phyloP scores from a whole-genome alignment of 2,329 filamentous ascomycete species.

The Clonostachys chloroleuca region DNA sequence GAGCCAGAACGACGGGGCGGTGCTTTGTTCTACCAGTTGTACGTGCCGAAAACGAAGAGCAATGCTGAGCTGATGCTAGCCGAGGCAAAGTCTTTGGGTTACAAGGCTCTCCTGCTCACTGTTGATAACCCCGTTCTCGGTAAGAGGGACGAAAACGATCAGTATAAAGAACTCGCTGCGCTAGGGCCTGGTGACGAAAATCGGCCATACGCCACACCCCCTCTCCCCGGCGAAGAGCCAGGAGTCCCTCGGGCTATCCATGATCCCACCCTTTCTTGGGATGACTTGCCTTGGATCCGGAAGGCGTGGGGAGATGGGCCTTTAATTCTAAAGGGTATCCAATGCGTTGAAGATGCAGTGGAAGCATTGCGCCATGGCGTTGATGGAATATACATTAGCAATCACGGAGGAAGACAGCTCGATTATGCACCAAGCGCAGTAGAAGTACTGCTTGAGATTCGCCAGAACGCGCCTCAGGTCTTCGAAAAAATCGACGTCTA shows the following conservation, averaged over 20 bases:
- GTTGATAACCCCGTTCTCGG: slow-evolving; percentile 53
- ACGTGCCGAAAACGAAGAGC: slow-evolving; percentile 50
- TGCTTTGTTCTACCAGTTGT: slow-evolving; percentile 54
- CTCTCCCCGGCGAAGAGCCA: slow-evolving; percentile 21
- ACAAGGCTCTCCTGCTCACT: slow-evolving; percentile 52
- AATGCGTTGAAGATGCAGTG: slow-evolving; percentile 31
- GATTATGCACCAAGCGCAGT: slow-evolving; percentile 43
- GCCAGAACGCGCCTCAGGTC: slow-evolving; percentile 54
- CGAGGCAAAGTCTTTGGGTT: slow-evolving; percentile 37
- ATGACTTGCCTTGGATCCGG: slow-evolving; percentile 51
- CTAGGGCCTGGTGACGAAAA: neutral
- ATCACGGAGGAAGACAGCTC: slow-evolving; percentile 36
- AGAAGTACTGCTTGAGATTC: slow-evolving; percentile 41
- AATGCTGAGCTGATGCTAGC: slow-evolving; percentile 45
- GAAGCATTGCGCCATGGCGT: slow-evolving; percentile 27
- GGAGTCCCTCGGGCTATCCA: slow-evolving; percentile 51
- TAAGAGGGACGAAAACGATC: slow-evolving; percentile 45
- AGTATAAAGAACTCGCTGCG: slow-evolving; percentile 9
- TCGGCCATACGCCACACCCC: neutral
- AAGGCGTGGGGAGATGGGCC: slow-evolving; percentile 56
- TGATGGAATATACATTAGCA: slow-evolving; percentile 33
- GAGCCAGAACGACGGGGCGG: too few species aligned
- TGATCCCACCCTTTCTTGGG: slow-evolving; percentile 60
- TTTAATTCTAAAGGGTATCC: slow-evolving; percentile 34
- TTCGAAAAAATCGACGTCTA: slow-evolving; percentile 55